Evolutionary conservation across 257 asterid species (phyloP).

Genomic region (Solanum paucissectum): DNA sequence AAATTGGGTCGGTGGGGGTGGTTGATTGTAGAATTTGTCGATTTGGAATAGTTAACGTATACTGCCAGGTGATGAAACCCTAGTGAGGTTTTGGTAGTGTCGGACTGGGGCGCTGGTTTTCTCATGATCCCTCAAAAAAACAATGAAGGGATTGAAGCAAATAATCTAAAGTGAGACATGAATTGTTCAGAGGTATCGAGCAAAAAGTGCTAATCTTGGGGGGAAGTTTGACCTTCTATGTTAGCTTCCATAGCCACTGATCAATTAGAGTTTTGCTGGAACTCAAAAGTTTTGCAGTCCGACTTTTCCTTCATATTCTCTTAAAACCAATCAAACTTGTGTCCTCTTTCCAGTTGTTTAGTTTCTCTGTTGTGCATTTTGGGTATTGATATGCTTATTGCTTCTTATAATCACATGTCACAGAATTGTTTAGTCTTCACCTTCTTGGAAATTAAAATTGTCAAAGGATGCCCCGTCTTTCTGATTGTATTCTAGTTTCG

Average conservation of each 20-base stretch:
- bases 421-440: not conserved
- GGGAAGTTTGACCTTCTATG: not conserved
- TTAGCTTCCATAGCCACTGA: not conserved
- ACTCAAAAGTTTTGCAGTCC: not conserved
- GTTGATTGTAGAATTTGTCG: not conserved
- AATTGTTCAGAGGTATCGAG: not conserved
- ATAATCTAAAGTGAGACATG: not conserved
- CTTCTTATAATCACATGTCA: not conserved
- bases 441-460: not conserved
- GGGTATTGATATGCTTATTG: not conserved
- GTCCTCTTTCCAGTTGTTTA: not conserved
- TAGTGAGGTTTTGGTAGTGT: not conserved
- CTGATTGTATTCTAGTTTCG: not conserved
- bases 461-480: not conserved
- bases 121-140: not conserved
- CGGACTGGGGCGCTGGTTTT: not conserved
- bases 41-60: not conserved
- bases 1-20: not conserved
- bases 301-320: not conserved
- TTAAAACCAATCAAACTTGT: not conserved
- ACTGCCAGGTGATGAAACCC: not conserved
- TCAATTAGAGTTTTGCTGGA: not conserved
- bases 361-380: not conserved
- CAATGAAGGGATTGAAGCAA: not conserved
- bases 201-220: not conserved